Percentiles rank a stretch among this genome's conserved stretches.
phyloP scores from a whole-genome alignment of 371 early-diverging fungal species.

The Syncephalis fuscata region DNA sequence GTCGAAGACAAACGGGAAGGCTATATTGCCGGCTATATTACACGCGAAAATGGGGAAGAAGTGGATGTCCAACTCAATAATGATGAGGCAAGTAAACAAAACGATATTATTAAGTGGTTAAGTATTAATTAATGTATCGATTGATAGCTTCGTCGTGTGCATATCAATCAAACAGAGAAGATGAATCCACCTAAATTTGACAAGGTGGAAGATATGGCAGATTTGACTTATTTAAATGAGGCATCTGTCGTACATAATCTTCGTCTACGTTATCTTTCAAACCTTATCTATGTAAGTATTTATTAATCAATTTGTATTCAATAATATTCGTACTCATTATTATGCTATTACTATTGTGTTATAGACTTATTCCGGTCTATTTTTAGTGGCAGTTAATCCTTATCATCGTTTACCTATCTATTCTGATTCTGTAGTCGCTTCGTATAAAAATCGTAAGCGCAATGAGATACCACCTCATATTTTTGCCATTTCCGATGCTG shows the following conservation, averaged over 20 bases:
- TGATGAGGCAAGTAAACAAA: constrained; percentile 27
- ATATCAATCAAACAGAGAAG: constrained; percentile 69
- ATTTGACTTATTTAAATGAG: constrained; percentile 93
- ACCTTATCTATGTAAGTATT: constrained; percentile 78
- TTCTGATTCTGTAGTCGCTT: constrained; percentile 56
- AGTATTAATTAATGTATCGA: not conserved
- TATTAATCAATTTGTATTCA: not conserved
- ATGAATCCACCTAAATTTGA: constrained; percentile 99
- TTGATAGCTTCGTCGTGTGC: constrained; percentile 35
- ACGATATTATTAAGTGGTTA: not conserved
- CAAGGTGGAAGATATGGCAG: constrained; percentile 97
- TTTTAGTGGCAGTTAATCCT: constrained; percentile 98
- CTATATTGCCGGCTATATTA: constrained; percentile 72
- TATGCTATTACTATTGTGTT: not conserved
- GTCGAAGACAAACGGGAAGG: constrained; percentile 80
- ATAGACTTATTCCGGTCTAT: constrained; percentile 98
- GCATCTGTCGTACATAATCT: constrained; percentile 97
- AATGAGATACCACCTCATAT: constrained; percentile 93
- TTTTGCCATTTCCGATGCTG: constrained; percentile 87
- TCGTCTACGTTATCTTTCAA: constrained; percentile 72
- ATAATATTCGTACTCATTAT: not conserved
- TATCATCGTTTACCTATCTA: constrained; percentile 92
- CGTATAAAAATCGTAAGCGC: constrained; percentile 75
- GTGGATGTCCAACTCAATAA: constrained; percentile 54
- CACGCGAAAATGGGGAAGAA: constrained; percentile 45